phyloP scores from a whole-genome alignment of 768 basidiomycete genomes.

The Xerocomellus chrysenteron region DNA sequence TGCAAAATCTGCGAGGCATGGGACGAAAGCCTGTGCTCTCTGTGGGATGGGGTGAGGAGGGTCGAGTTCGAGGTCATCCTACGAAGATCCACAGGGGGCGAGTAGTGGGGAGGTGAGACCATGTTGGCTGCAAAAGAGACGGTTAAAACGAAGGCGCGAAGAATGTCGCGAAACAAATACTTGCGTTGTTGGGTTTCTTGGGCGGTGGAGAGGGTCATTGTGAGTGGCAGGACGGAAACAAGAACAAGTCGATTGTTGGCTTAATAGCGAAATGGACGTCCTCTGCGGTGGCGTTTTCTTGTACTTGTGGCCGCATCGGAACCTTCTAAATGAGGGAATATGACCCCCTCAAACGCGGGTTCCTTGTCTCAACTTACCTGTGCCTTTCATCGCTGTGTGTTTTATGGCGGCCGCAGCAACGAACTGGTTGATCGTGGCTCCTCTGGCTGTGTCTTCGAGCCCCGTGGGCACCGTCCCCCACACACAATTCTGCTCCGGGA shows the following conservation, averaged over 20 bases:
- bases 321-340: background rate
- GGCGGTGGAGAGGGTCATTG: slow-evolving; percentile 13
- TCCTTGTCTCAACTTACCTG: background rate
- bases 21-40: slow-evolving; percentile 40
- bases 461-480: background rate
- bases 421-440: background rate
- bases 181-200: slow-evolving; percentile 23
- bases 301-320: background rate
- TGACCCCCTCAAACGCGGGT: slow-evolving; percentile 12
- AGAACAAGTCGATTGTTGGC: slow-evolving; percentile 10
- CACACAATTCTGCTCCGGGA: background rate
- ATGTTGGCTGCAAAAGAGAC: slow-evolving; percentile 15
- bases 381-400: background rate
- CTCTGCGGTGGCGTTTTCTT: slow-evolving; percentile 16
- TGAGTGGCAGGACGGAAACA: slow-evolving; percentile 9
- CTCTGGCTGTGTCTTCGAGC: slow-evolving; percentile 5
- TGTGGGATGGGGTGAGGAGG: slow-evolving; percentile 40
- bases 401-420: slow-evolving; percentile 1
- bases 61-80: slow-evolving; percentile 53
- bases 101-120: slow-evolving; percentile 19
- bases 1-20: slow-evolving; percentile 51
- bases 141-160: background rate
- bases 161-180: background rate
- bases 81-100: slow-evolving; percentile 48
- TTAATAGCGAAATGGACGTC: slow-evolving; percentile 21